These are phyloP conservation scores for Litchi chinensis DNA, from an alignment of 345 rosid species.

Conservation along the genomic window DNA sequence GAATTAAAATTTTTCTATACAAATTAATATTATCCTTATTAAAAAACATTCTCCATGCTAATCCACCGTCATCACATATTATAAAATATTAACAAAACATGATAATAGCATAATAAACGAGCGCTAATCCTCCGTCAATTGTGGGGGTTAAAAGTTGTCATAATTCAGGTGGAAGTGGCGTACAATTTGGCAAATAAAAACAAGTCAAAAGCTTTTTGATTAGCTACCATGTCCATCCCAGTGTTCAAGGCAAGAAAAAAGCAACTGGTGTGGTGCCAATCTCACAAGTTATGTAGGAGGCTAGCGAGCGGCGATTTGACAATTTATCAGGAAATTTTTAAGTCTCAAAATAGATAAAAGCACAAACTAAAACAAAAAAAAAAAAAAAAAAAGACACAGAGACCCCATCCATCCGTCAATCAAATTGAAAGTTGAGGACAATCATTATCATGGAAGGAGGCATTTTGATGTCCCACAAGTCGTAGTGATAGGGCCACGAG, in stretches of 20 bases:
- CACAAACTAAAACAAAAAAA: too few species aligned
- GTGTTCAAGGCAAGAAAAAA: not conserved
- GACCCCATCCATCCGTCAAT: not conserved
- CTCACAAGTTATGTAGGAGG: not conserved
- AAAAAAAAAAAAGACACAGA: not conserved
- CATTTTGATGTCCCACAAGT: slow-evolving; percentile 19
- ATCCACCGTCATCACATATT: not conserved
- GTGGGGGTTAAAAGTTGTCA: slow-evolving; percentile 17
- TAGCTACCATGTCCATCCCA: too few species aligned
- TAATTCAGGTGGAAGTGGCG: not conserved
- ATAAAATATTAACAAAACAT: not conserved
- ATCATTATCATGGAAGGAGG: slow-evolving; percentile 20
- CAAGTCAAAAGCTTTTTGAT: slow-evolving; percentile 1
- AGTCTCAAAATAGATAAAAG: not conserved
- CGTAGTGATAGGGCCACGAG: not conserved
- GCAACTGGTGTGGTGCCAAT: too few species aligned
- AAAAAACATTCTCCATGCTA: too few species aligned
- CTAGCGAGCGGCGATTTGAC: slow-evolving; percentile 27
- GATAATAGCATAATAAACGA: not conserved
- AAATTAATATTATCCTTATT: too few species aligned
- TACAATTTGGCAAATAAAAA: not conserved
- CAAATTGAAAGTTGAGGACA: slow-evolving; percentile 16
- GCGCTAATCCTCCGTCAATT: slow-evolving; percentile 24
- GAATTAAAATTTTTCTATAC: too few species aligned
- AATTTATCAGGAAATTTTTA: not conserved